A percentile compares a stretch with the other conserved stretches of the same genome.
Evolutionary conservation across 768 basidiomycete genomes (phyloP).

Genomic region (Xerocomellus intermedius): DNA sequence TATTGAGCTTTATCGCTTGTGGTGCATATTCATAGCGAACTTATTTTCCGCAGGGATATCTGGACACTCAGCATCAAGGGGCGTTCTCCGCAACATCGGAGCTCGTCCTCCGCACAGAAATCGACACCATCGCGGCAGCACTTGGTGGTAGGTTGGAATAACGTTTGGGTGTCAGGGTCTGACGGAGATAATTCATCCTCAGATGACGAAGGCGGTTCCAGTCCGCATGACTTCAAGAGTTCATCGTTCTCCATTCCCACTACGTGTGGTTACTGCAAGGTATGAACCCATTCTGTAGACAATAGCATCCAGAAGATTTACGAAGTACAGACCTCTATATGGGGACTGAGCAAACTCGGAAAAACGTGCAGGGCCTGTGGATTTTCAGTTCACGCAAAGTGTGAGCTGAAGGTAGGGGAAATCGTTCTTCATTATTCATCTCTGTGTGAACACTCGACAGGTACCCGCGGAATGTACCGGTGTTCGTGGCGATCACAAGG

Average conservation of each 20-base stretch:
- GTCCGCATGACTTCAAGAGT: conserved; percentile 79
- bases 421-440: conserved; percentile 3
- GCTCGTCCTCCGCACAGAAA: conserved; percentile 59
- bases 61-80: conserved; percentile 63
- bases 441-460: conserved; percentile 35
- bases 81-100: conserved; percentile 54
- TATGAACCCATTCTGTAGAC: conserved; percentile 25
- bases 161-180: background rate
- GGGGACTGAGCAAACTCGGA: conserved; percentile 85
- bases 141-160: conserved; percentile 54
- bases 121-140: conserved; percentile 55
- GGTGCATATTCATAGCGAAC: conserved; percentile 1
- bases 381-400: conserved; percentile 78
- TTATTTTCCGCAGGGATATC: conserved; percentile 45
- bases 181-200: conserved; percentile 11
- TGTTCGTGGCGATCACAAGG: conserved; percentile 26
- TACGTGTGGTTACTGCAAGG: conserved; percentile 80
- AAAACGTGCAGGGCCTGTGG: conserved; percentile 81
- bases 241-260: conserved; percentile 86
- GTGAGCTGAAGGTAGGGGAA: conserved; percentile 71
- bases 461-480: conserved; percentile 68
- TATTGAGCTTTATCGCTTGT: conserved; percentile 3
- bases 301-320: conserved; percentile 3
- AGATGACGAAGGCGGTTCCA: conserved; percentile 74
- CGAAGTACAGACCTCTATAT: conserved; percentile 64